A percentile compares a stretch with the other conserved stretches of the same genome.
phyloP scores from a whole-genome alignment of 805 yeast species.

The Saccharomycopsis malanga region DNA sequence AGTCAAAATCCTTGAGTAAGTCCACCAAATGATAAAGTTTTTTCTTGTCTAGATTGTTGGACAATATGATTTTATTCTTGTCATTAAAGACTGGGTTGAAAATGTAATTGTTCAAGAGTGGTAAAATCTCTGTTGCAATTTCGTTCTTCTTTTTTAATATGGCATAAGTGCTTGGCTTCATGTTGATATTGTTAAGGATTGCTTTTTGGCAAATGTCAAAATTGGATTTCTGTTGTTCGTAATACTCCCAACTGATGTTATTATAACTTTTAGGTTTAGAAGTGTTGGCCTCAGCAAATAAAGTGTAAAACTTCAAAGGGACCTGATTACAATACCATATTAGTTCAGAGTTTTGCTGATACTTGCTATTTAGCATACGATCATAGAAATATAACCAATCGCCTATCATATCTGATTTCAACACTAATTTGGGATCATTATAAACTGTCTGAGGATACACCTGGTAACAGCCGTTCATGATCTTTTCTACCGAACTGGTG shows the following conservation, averaged over 20 bases:
- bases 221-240: slow-evolving; percentile 13
- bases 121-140: slow-evolving; percentile 27
- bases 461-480: slow-evolving; percentile 66
- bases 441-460: slow-evolving; percentile 43
- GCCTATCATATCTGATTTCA: slow-evolving; percentile 51
- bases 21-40: slow-evolving; percentile 9
- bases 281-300: slow-evolving; percentile 56
- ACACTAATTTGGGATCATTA: slow-evolving; percentile 55
- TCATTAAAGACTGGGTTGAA: slow-evolving; percentile 13
- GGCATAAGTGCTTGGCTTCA: slow-evolving; percentile 22
- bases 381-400: slow-evolving; percentile 80
- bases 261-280: slow-evolving; percentile 24
- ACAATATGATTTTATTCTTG: slow-evolving; percentile 1
- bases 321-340: slow-evolving; percentile 49
- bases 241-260: slow-evolving; percentile 21
- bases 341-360: slow-evolving; percentile 39
- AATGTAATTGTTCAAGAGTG: slow-evolving; percentile 25
- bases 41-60: slow-evolving; percentile 3
- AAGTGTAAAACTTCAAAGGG: slow-evolving; percentile 53
- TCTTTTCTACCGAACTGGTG: slow-evolving; percentile 39
- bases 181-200: slow-evolving; percentile 21
- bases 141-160: slow-evolving; percentile 8
- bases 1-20: slow-evolving; percentile 15
- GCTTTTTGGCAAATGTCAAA: slow-evolving; percentile 27
- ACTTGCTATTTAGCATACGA: slow-evolving; percentile 35